A percentile compares a stretch with the other conserved stretches of the same genome.
Conservation (phyloP, 345 rosid species). For the Aethionema arabicum region DNA sequence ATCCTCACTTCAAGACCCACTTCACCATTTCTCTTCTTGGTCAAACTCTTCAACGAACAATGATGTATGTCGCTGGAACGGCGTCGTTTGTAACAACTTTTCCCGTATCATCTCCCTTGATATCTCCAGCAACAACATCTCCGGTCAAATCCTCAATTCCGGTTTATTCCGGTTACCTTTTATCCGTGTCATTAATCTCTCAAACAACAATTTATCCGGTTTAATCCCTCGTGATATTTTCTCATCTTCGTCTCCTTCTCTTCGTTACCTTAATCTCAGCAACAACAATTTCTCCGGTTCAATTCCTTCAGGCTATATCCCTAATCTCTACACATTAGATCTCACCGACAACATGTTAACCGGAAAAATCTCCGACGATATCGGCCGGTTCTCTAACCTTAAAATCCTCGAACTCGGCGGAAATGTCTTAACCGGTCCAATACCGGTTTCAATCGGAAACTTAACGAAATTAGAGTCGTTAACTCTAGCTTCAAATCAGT, state of each 20-base stretch:
- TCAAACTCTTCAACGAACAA: constrained; percentile 36
- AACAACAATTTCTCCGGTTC: constrained; percentile 79
- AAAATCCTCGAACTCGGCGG: constrained; percentile 81
- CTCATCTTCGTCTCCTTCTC: constrained; percentile 44
- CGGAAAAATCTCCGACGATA: constrained; percentile 50
- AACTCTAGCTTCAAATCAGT: constrained; percentile 78
- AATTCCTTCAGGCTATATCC: constrained; percentile 40
- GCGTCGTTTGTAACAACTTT: constrained; percentile 57
- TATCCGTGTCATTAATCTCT: constrained; percentile 57
- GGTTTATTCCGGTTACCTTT: constrained; percentile 54
- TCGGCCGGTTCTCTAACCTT: constrained; percentile 55
- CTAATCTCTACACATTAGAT: constrained; percentile 55
- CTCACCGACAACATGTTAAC: constrained; percentile 81
- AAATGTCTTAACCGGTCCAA: constrained; percentile 58
- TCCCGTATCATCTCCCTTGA: constrained; percentile 52
- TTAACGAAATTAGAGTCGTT: constrained; percentile 53
- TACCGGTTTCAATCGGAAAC: constrained; percentile 55
- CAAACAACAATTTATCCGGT: constrained; percentile 63
- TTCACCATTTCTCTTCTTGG: constrained; percentile 66
- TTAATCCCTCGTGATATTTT: constrained; percentile 51
- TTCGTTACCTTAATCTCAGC: constrained; percentile 71
- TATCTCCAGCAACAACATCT: constrained; percentile 60
- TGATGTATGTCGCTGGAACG: constrained; percentile 66
- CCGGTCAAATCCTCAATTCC: constrained; percentile 51
- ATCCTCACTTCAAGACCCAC: constrained; percentile 62